Percentiles rank a stretch among this genome's conserved stretches.
phyloP scores from a whole-genome alignment of 768 basidiomycete genomes.

The Cyathus striatus region DNA sequence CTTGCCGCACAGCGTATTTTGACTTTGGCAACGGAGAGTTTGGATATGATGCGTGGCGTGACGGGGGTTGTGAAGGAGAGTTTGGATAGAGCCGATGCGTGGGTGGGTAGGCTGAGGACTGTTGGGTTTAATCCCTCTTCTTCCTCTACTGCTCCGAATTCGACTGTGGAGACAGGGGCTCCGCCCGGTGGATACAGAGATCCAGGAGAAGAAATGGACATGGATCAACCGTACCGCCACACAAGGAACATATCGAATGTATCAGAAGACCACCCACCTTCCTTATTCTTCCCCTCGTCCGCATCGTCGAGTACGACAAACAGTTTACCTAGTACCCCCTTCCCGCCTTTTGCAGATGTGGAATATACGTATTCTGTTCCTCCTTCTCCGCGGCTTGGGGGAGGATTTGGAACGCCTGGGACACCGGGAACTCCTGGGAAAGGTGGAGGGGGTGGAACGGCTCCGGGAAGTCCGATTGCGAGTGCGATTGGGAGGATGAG shows the following conservation, averaged over 20 bases:
- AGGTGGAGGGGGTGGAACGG: conserved; percentile 7
- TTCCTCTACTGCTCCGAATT: conserved; percentile 7
- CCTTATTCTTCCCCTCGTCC: conserved; percentile 17
- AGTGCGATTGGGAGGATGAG: conserved; percentile 24
- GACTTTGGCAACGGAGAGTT: conserved; percentile 81
- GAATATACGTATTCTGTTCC: too few relatives aligned
- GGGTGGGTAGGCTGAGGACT: conserved; percentile 78
- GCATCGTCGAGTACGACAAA: conserved; percentile 22
- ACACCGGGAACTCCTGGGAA: conserved; percentile 1
- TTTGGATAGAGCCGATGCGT: conserved; percentile 85
- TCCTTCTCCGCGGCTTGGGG: too few relatives aligned
- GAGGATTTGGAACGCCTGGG: conserved; percentile 16
- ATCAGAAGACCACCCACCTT: conserved; percentile 14
- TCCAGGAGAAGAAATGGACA: conserved; percentile 2
- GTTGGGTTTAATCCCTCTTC: conserved; percentile 65
- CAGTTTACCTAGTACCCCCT: conserved; percentile 30
- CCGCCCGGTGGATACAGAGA: too few relatives aligned
- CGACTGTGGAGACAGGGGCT: conserved; percentile 1
- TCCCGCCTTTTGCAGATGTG: too few relatives aligned
- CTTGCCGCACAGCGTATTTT: conserved; percentile 78
- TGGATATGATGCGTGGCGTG: conserved; percentile 89
- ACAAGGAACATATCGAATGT: conserved; percentile 15
- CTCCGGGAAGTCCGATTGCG: conserved; percentile 18
- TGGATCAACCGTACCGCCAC: conserved; percentile 9
- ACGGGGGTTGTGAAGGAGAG: conserved; percentile 86